Evolutionary conservation across 192 early-diverging fungal genomes (phyloP).

Genomic region (Backusella tuberculispora): DNA sequence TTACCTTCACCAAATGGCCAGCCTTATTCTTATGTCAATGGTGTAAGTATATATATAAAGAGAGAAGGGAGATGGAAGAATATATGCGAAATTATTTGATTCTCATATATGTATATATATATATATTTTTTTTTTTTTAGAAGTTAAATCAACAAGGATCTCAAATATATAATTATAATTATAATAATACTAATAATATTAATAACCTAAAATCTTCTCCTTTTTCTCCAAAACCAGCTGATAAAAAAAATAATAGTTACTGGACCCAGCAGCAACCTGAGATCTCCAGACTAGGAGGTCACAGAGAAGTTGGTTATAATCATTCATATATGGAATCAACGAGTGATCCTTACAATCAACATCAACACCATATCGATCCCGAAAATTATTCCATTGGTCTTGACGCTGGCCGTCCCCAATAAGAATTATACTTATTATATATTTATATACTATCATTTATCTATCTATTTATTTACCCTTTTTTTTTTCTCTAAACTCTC

Average conservation of each 20-base stretch:
- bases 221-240: constrained; percentile 4
- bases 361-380: background rate
- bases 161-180: background rate
- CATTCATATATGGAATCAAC: constrained; percentile 10
- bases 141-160: background rate
- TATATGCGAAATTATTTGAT: too few species aligned
- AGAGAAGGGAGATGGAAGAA: too few species aligned
- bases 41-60: background rate
- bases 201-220: background rate
- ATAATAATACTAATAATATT: background rate
- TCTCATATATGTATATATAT: background rate
- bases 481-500: background rate
- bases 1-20: constrained; percentile 1
- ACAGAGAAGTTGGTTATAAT: background rate
- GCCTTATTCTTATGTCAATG: constrained; percentile 3
- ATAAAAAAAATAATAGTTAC: constrained; percentile 6
- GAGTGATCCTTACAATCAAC: constrained; percentile 4
- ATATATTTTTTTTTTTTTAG: background rate
- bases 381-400: constrained; percentile 7
- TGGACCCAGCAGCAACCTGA: background rate
- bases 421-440: background rate
- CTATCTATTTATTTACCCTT: background rate
- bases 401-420: constrained; percentile 8
- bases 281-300: constrained; percentile 6
- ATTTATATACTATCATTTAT: constrained; percentile 1